Conservation (phyloP, 2,329 filamentous ascomycete species). For the Xylaria hypoxylon region DNA sequence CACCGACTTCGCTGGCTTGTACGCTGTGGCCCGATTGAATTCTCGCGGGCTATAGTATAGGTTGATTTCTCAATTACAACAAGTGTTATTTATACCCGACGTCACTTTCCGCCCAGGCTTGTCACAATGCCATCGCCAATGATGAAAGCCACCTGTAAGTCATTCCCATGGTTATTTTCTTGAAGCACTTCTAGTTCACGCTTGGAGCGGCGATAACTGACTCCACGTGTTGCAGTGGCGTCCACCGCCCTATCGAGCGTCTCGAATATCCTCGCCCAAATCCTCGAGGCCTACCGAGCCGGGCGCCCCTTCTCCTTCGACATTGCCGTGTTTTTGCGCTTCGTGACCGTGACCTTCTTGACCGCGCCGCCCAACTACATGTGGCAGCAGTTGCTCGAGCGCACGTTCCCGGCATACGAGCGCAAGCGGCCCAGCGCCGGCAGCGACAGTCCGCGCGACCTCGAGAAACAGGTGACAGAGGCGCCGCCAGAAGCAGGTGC, state of each 20-base stretch:
- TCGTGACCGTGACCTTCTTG: slow-evolving; percentile 64
- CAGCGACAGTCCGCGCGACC: slow-evolving; percentile 36
- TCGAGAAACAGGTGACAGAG: slow-evolving; percentile 46
- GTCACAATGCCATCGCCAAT: slow-evolving; percentile 61
- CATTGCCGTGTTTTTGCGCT: slow-evolving; percentile 62
- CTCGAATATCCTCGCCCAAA: slow-evolving; percentile 67
- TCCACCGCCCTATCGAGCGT: slow-evolving; percentile 62
- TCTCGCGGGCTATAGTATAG: no score
- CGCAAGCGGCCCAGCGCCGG: slow-evolving; percentile 20
- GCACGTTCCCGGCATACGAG: slow-evolving; percentile 61
- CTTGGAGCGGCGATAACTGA: background rate
- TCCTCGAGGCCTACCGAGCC: slow-evolving; percentile 62
- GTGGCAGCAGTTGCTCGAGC: slow-evolving; percentile 68
- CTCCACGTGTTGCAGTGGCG: slow-evolving; percentile 53
- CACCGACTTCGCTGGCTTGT: slow-evolving; percentile 25
- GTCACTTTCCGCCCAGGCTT: background rate
- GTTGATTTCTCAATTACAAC: background rate
- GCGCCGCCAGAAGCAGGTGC: slow-evolving; percentile 30
- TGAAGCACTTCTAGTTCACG: background rate
- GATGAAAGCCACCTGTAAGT: slow-evolving; percentile 58
- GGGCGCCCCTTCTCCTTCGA: slow-evolving; percentile 60
- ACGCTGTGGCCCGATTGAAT: slow-evolving; percentile 37
- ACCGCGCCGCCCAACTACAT: slow-evolving; percentile 68
- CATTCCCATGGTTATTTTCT: background rate
- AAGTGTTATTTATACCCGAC: background rate